Evolutionary conservation across 2,329 filamentous ascomycete genomes (phyloP), one percentile per base, ranked within the genome.

Genomic region (Paecilomyces sp.): DNA sequence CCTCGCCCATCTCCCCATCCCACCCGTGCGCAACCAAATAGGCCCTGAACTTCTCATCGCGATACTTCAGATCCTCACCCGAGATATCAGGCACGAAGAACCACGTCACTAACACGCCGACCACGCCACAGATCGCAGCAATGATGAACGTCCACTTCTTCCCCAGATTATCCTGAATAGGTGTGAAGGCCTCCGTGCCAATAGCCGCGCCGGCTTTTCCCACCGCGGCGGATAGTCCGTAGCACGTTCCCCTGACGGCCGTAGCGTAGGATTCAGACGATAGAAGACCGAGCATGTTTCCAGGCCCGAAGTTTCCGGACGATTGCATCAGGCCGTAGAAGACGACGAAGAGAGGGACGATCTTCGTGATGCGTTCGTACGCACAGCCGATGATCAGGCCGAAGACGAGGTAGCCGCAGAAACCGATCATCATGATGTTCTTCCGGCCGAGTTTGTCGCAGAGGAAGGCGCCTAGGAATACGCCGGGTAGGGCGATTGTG

Each of bases 111-210:
- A 79, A 31, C 9, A 82, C 71, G 0, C 80, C 80, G 0, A 71
- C 73, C 12, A 82, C 74, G 15, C 79, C 80, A 57, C 77, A 80
- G 33, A 82, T 80, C 1, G 80, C 80, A 8, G 80, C 80, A 56
- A 82, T 77, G 60, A 83, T 81, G 55, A 82, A 82, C 0, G 80
- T 82, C 78, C 78, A 81, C 34, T 72, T 72, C 64, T 81, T 79
- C 0, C 80, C 79, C 0, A 81, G 68, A 47, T 76, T 67, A 5
- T 67, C 68, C 57, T 80, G 72, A 30, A 81, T 80, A 0, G 79
- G 80, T 3, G 74, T 79, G 56, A 83, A 82, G 0, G 77, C 80
- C 58, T 83, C 75, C 1, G 79, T 83, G 0, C 81, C 81, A 3
- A 83, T 64, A 0, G 81, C 81, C 0, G 80, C 81, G 0, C 81